Conservation (phyloP, 768 basidiomycete genomes). For the Kwoniella dendrophila region DNA sequence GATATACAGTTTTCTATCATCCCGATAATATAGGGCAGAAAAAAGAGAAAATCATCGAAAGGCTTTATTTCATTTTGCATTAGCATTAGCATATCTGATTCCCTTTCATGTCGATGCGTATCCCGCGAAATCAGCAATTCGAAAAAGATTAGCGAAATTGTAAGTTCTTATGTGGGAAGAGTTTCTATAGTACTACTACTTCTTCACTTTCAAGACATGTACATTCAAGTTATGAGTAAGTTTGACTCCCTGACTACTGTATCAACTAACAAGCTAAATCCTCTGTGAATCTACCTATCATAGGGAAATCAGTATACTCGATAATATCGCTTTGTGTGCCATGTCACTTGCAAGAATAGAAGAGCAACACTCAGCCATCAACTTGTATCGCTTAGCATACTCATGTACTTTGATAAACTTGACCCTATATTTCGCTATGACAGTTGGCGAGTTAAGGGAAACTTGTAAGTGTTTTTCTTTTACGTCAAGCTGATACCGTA, state of each 20-base stretch:
- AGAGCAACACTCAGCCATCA: neutral
- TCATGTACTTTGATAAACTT: neutral
- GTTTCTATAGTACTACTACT: too few species aligned
- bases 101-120: neutral
- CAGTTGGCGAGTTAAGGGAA: neutral
- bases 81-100: neutral
- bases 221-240: too few species aligned
- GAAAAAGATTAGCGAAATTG: neutral
- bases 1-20: too few species aligned
- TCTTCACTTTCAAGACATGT: too few species aligned
- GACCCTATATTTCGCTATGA: neutral
- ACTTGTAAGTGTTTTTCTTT: neutral
- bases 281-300: neutral
- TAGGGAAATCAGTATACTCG: neutral
- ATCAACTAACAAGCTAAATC: neutral
- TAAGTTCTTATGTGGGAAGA: neutral
- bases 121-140: neutral
- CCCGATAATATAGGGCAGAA: neutral
- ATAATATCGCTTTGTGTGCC: neutral
- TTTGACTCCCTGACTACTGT: too few species aligned
- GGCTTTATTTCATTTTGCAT: neutral
- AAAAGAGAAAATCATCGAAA: neutral
- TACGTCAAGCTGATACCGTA: too few species aligned
- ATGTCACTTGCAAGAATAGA: neutral
- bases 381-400: neutral